A percentile compares a stretch with the other conserved stretches of the same genome.
Evolutionary conservation across 1,284 basidiomycete species (phyloP).

Genomic region (Apiotrichum mycotoxinovorans): DNA sequence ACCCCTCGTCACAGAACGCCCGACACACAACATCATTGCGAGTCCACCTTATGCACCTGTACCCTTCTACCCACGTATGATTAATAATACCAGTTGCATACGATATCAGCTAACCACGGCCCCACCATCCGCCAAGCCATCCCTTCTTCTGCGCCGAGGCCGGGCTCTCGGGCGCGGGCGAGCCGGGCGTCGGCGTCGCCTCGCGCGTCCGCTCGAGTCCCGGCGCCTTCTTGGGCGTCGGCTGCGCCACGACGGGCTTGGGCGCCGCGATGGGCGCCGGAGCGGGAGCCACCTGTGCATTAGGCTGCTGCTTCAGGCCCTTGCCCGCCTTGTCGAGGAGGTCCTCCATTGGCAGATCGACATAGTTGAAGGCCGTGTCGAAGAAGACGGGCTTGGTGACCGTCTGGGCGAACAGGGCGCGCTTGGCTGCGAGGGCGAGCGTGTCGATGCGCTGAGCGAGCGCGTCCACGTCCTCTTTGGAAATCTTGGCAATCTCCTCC

Average conservation of each 20-base stretch:
- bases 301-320: constrained; percentile 22
- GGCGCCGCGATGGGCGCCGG: constrained; percentile 16
- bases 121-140: constrained; percentile 50
- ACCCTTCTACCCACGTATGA: too few species aligned
- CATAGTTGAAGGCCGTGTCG: constrained; percentile 90
- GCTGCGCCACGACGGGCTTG: neutral
- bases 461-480: constrained; percentile 50
- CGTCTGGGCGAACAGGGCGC: constrained; percentile 73
- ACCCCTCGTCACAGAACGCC: too few species aligned
- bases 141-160: constrained; percentile 26
- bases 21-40: too few species aligned
- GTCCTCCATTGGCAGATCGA: constrained; percentile 74
- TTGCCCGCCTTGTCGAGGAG: constrained; percentile 68
- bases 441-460: constrained; percentile 57
- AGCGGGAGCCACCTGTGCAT: too few species aligned
- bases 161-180: constrained; percentile 19
- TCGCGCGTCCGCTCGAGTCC: constrained; percentile 29
- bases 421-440: constrained; percentile 62
- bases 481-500: constrained; percentile 35
- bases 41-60: too few species aligned
- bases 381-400: constrained; percentile 86
- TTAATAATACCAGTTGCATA: neutral
- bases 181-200: constrained; percentile 26
- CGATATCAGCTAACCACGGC: constrained; percentile 21
- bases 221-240: neutral